A percentile compares a stretch with the other conserved stretches of the same genome.
Evolutionary conservation across 768 basidiomycete species (phyloP).

Genomic region (Galerina marginata): DNA sequence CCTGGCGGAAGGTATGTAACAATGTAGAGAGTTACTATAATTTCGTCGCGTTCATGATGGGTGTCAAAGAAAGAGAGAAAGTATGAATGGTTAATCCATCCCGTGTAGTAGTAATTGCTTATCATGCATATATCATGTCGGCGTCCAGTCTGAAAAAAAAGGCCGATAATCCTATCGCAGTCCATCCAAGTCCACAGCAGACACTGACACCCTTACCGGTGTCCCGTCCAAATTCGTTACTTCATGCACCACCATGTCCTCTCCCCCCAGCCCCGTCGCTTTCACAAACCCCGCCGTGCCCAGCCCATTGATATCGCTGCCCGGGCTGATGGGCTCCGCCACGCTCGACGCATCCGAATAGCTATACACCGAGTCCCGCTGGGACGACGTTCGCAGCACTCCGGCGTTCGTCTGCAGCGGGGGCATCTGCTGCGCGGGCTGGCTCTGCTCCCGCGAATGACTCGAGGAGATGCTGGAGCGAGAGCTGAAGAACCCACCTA

Average conservation of each 20-base stretch:
- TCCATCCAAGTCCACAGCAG: slow-evolving; percentile 21
- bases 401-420: slow-evolving; percentile 39
- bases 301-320: slow-evolving; percentile 39
- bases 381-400: slow-evolving; percentile 23
- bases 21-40: neutral
- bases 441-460: slow-evolving; percentile 21
- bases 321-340: slow-evolving; percentile 64
- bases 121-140: neutral
- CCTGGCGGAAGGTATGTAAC: neutral
- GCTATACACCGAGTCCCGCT: slow-evolving; percentile 52
- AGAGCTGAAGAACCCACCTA: slow-evolving; percentile 74
- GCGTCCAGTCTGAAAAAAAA: neutral
- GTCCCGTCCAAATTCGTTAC: slow-evolving; percentile 30
- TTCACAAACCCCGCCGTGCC: slow-evolving; percentile 27
- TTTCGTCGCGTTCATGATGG: neutral
- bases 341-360: slow-evolving; percentile 65
- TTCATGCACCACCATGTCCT: slow-evolving; percentile 33
- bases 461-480: slow-evolving; percentile 59
- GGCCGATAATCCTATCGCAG: slow-evolving; percentile 6
- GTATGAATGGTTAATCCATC: neutral
- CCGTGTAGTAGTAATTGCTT: neutral
- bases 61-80: neutral
- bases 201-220: slow-evolving; percentile 24
- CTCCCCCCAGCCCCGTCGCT: slow-evolving; percentile 11
- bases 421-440: slow-evolving; percentile 24